These are phyloP conservation scores for Globisporangium perplexum DNA, from an alignment of 352 stramenopile species.

Conservation along the genomic window DNA sequence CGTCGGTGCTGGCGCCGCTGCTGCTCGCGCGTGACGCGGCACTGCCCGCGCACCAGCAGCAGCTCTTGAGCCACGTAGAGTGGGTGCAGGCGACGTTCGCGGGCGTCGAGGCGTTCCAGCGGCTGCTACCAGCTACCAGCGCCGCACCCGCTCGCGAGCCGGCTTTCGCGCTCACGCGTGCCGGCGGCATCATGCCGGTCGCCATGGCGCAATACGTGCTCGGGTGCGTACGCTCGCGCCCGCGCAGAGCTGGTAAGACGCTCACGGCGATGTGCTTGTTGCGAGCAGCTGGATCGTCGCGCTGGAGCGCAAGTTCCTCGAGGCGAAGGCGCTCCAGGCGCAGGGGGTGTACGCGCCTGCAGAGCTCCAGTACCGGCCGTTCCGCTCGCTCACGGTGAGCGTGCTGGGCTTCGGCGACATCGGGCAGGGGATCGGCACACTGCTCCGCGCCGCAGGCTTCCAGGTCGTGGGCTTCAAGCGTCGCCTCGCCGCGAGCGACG, in stretches of 20 bases:
- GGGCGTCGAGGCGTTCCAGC: conserved; percentile 47
- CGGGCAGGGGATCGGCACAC: conserved; percentile 43
- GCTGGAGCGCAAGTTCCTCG: conserved; percentile 57
- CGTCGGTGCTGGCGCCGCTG: conserved; percentile 32
- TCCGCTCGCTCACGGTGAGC: conserved; percentile 38
- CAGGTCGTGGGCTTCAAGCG: conserved; percentile 71
- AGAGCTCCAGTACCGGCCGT: conserved; percentile 37
- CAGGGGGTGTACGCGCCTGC: conserved; percentile 29
- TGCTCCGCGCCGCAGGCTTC: conserved; percentile 45
- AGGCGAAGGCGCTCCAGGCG: conserved; percentile 32
- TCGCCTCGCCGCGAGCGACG: conserved; percentile 15
- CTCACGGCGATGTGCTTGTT: not conserved
- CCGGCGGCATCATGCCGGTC: conserved; percentile 44
- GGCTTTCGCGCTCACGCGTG: conserved; percentile 45
- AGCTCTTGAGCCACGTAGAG: conserved; percentile 32
- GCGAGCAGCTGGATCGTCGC: conserved; percentile 44
- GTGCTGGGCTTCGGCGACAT: conserved; percentile 63
- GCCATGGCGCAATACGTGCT: conserved; percentile 68
- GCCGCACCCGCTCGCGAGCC: conserved; percentile 9
- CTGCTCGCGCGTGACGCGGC: conserved; percentile 21
- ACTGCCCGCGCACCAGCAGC: conserved; percentile 19
- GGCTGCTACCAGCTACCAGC: conserved; percentile 14
- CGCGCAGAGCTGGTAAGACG: not conserved
- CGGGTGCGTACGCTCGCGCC: conserved; percentile 19
- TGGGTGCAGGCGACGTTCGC: conserved; percentile 68